Evolutionary conservation across 345 rosid species (phyloP), one percentile per base, ranked within the genome.

Genomic region (Arabis alpina): DNA sequence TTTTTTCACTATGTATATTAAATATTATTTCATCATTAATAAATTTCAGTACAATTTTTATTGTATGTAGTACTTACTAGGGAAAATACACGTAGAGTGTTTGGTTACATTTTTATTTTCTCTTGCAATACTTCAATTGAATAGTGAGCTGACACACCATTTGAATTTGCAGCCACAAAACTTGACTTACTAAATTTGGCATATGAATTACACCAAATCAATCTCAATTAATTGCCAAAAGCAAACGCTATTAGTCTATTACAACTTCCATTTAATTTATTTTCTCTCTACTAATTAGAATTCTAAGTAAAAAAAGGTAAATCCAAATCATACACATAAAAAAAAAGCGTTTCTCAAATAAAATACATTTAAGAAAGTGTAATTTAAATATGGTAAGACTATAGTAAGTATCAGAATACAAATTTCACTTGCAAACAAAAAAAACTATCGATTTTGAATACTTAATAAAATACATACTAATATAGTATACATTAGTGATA

Each of bases 151-250:
- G 68, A 67, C 78, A 60, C 68, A 74, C 67, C 63, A 42, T 67
- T 34, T 44, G 10, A 8, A 60, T 52, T 67, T 12, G 2, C 68
- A 68, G 70, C 78, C 78, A 74, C 77, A 68, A 68, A 61, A 60
- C 53, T 10, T 11, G 43, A 54, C 63, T 67, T 61, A 45, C 78
- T 75, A 54, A 37, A 61, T 52, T 25, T 68, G 74, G 74, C 69
- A 74, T 61, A 67, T 66, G 62, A 52, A 5, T 30, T 58, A 59
- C 40, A 60, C 42, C 73, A 16, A 67, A 74, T 67, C 42, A 45
- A 27, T 43, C 54, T 47, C 49, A 39, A 51, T 44, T 67, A 52
- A 53, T 57, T 50, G 41, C 30, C 67, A 41, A 64, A 73, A 16
- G 65, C 50, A 43, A 60, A 58, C 14, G 48, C 62, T 36, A 72